Percentiles rank a stretch among this genome's conserved stretches.
These are phyloP conservation scores for Colletotrichum sp. DNA, from an alignment of 2,329 filamentous ascomycete genomes.

Conservation along the genomic window DNA sequence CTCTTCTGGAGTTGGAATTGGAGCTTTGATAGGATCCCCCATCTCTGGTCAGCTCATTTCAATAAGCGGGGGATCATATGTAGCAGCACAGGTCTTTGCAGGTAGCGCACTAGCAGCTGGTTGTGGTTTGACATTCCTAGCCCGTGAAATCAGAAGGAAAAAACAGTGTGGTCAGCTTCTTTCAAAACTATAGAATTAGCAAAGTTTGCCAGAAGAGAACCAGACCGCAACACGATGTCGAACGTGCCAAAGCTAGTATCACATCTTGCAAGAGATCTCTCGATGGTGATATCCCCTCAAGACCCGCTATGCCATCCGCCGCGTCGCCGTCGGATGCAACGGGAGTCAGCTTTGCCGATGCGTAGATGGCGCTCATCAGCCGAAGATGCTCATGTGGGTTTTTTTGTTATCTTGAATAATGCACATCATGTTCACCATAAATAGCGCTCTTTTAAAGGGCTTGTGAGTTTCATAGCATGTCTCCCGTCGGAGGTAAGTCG, in stretches of 20 bases:
- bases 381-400: neutral
- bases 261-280: neutral
- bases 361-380: neutral
- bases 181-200: too few relatives aligned
- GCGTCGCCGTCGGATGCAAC: neutral
- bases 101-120: too few relatives aligned
- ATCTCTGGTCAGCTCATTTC: too few relatives aligned
- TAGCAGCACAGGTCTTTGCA: too few relatives aligned
- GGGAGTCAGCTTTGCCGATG: neutral
- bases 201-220: too few relatives aligned
- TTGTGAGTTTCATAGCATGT: neutral
- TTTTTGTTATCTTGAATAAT: neutral
- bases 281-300: accelerated
- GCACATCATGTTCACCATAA: neutral
- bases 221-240: neutral
- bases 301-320: neutral
- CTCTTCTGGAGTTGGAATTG: too few relatives aligned
- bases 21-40: too few relatives aligned
- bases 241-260: accelerated
- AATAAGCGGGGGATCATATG: too few relatives aligned
- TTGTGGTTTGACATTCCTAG: too few relatives aligned
- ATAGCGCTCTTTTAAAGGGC: neutral
- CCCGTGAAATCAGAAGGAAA: too few relatives aligned
- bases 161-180: too few relatives aligned
- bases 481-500: neutral